These are phyloP conservation scores for Malania oleifera DNA, from an alignment of 164 flowering plant species.

Conservation along the genomic window DNA sequence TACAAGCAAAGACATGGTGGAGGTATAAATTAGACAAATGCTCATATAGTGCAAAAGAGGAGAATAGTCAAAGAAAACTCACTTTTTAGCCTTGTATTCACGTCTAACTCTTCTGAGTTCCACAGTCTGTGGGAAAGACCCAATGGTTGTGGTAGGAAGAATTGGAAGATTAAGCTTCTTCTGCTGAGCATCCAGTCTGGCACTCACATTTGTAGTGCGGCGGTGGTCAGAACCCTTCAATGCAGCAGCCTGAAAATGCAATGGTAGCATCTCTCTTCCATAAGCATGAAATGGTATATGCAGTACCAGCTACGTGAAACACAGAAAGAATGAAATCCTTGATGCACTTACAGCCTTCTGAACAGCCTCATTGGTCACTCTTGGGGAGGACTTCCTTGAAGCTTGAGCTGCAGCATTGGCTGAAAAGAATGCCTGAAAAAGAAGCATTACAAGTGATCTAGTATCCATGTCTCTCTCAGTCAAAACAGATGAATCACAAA, in stretches of 20 bases:
- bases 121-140: constrained; percentile 16
- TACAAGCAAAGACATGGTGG: not conserved
- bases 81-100: constrained; percentile 13
- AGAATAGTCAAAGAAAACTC: too few species aligned
- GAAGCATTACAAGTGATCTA: too few species aligned
- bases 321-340: too few species aligned
- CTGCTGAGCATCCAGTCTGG: constrained; percentile 11
- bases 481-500: too few species aligned
- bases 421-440: constrained; percentile 5
- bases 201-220: constrained; percentile 8
- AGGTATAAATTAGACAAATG: too few species aligned
- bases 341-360: constrained; percentile 5
- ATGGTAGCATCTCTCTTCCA: not conserved
- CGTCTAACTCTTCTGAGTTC: constrained; percentile 13
- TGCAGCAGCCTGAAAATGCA: constrained; percentile 2
- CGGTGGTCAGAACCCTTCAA: constrained; percentile 10
- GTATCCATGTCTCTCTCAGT: too few species aligned
- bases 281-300: not conserved
- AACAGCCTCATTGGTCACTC: constrained; percentile 6
- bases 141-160: constrained; percentile 16
- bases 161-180: constrained; percentile 13
- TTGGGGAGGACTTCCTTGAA: constrained; percentile 6
- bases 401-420: constrained; percentile 7
- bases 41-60: too few species aligned
- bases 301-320: too few species aligned